Percentiles rank a stretch among this genome's conserved stretches.
phyloP scores from a whole-genome alignment of 768 basidiomycete species.

The Calocybe gangraenosa region DNA sequence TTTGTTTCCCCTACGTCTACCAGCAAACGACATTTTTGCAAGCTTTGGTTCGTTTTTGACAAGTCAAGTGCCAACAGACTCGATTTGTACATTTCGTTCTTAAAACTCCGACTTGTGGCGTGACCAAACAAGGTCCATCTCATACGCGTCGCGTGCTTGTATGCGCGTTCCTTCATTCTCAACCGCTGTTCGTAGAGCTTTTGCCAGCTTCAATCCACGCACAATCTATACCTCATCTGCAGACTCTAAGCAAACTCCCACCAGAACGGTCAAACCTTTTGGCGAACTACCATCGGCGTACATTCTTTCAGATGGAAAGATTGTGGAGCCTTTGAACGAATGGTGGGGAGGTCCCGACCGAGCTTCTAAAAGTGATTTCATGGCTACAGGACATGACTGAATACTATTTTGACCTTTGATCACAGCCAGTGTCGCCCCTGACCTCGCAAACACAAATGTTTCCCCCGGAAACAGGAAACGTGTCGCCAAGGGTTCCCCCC shows the following conservation, averaged over 20 bases:
- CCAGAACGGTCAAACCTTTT: constrained; percentile 45
- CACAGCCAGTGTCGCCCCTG: not conserved
- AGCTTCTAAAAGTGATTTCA: constrained; percentile 2
- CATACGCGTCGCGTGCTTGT: not conserved
- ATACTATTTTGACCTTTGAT: not conserved
- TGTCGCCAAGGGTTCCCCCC: not conserved
- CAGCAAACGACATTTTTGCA: constrained; percentile 74
- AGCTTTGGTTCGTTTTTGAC: constrained; percentile 13
- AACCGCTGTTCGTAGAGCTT: constrained; percentile 1
- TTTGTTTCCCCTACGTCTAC: constrained; percentile 86
- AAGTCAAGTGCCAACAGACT: constrained; percentile 23
- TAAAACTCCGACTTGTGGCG: constrained; percentile 36
- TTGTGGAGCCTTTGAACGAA: constrained; percentile 36
- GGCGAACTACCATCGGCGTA: constrained; percentile 53
- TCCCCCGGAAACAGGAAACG: constrained; percentile 3
- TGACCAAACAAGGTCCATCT: constrained; percentile 20
- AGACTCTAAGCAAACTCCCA: constrained; percentile 4
- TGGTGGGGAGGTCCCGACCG: constrained; percentile 31
- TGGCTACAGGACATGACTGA: not conserved
- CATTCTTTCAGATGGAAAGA: constrained; percentile 37
- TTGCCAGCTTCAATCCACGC: constrained; percentile 2
- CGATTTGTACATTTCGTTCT: constrained; percentile 28
- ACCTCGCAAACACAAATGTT: not conserved
- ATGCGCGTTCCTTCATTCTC: constrained; percentile 14
- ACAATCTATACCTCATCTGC: not conserved